Evolutionary conservation across 164 flowering plant species (phyloP), one percentile per base, ranked within the genome.

Genomic region (Hamamelis virginiana): DNA sequence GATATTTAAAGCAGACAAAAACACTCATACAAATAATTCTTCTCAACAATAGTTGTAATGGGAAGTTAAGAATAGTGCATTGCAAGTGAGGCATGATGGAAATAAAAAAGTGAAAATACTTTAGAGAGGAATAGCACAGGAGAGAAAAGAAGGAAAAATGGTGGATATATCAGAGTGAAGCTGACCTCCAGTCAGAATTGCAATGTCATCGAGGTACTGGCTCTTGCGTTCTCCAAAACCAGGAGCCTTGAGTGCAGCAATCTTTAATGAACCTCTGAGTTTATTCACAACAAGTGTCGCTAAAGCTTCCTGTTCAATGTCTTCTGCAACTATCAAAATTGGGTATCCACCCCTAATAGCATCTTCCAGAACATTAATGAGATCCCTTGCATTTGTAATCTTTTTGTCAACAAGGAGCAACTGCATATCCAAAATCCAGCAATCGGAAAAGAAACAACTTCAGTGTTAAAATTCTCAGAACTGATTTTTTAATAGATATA

Each of bases 211-310:
- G 53, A 96, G 89, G 75, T 93, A 93, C 64, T 93, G 97, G 79
- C 92, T 89, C 78, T 93, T 93, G 65, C 99, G 89, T 72, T 93
- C 98, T 53, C 99, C 99, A 82, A 96, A 96, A 11, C 99, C 99
- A 65, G 99, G 99, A 72, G 99, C 99, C 75, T 91, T 96, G 2
- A 96, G 86, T 47, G 99, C 99, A 60, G 99, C 98, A 75, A 96
- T 88, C 74, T 96, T 96, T 71, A 96, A 27, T 3, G 96, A 74
- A 8, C 99, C 99, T 71, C 99, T 85, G 6, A 96, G 89, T 79
- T 86, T 93, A 79, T 96, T 96, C 55, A 96, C 99, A 26, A 96
- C 99, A 75, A 96, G 97, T 43, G 99, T 93, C 51, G 97, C 99
- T n/a, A 96, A 76, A 53, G 99, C 99, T 76, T 96, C 99, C 48